These are phyloP conservation scores for Phytopythium boreale DNA, from an alignment of 352 stramenopile genomes.

Conservation along the genomic window DNA sequence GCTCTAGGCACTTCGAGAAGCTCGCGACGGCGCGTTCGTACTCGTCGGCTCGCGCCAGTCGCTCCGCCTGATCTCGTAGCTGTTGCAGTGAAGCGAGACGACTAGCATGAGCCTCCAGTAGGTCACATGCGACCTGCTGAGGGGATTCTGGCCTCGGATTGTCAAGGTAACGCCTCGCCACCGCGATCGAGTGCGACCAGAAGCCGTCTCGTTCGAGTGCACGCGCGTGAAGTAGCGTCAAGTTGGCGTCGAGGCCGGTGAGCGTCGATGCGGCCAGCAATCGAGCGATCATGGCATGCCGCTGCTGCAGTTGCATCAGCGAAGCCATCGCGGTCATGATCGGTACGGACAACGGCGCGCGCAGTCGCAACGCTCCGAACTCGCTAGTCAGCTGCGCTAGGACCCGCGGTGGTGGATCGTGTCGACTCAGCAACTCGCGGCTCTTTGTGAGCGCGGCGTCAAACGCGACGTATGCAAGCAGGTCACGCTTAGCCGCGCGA, in stretches of 20 bases:
- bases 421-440: constrained; percentile 13
- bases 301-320: constrained; percentile 17
- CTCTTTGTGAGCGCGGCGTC: constrained; percentile 15
- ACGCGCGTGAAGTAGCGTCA: constrained; percentile 25
- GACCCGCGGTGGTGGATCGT: constrained; percentile 19
- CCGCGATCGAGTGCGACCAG: constrained; percentile 19
- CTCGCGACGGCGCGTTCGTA: constrained; percentile 12
- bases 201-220: constrained; percentile 17
- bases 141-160: not conserved
- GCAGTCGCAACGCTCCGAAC: constrained; percentile 14
- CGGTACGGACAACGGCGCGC: constrained; percentile 22
- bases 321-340: constrained; percentile 14
- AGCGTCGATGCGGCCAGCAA: constrained; percentile 19
- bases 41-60: constrained; percentile 10
- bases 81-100: constrained; percentile 13
- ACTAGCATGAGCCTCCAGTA: constrained; percentile 9
- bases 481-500: constrained; percentile 8
- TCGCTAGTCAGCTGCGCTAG: constrained; percentile 14
- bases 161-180: constrained; percentile 8
- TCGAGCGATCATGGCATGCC: constrained; percentile 13
- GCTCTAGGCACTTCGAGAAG: constrained; percentile 21
- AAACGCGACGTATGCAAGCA: constrained; percentile 25
- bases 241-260: constrained; percentile 3
- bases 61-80: constrained; percentile 18
- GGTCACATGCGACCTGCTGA: not conserved